Evolutionary conservation across 2,329 filamentous ascomycete genomes (phyloP).

Genomic region (Allantophomopsis cytisporea): DNA sequence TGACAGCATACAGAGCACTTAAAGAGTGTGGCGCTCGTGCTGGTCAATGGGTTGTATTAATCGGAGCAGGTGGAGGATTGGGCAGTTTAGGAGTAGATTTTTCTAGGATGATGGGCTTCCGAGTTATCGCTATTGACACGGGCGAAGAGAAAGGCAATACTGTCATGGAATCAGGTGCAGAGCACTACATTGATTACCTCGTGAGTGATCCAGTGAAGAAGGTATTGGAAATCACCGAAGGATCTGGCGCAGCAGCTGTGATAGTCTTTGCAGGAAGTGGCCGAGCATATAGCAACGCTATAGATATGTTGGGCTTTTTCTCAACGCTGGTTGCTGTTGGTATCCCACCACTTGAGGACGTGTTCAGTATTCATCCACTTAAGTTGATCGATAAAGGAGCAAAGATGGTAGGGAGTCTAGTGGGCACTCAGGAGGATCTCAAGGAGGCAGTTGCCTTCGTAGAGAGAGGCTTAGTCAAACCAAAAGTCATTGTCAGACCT

Average conservation of each 20-base stretch:
- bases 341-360: conserved; percentile 10
- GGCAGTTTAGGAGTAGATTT: conserved; percentile 11
- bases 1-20: conserved; percentile 59
- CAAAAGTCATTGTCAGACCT: conserved; percentile 13
- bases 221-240: conserved; percentile 6
- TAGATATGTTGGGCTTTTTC: conserved; percentile 4
- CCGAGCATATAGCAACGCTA: conserved; percentile 26
- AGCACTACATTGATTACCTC: conserved; percentile 10
- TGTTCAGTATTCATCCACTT: conserved; percentile 20
- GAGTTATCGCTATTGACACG: conserved; percentile 13
- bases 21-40: conserved; percentile 27
- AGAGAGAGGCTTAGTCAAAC: conserved; percentile 17
- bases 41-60: conserved; percentile 11
- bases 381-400: conserved; percentile 21
- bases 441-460: conserved; percentile 26
- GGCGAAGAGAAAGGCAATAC: conserved; percentile 8
- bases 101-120: conserved; percentile 9
- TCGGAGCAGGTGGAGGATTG: conserved; percentile 13
- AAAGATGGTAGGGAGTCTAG: conserved; percentile 20
- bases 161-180: conserved; percentile 9
- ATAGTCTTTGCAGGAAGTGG: conserved; percentile 35
- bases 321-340: conserved; percentile 7
- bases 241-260: conserved; percentile 39
- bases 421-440: conserved; percentile 24
- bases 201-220: conserved; percentile 16